phyloP scores from a whole-genome alignment of 176 grass and related monocot species.

The Hordeum marinum region DNA sequence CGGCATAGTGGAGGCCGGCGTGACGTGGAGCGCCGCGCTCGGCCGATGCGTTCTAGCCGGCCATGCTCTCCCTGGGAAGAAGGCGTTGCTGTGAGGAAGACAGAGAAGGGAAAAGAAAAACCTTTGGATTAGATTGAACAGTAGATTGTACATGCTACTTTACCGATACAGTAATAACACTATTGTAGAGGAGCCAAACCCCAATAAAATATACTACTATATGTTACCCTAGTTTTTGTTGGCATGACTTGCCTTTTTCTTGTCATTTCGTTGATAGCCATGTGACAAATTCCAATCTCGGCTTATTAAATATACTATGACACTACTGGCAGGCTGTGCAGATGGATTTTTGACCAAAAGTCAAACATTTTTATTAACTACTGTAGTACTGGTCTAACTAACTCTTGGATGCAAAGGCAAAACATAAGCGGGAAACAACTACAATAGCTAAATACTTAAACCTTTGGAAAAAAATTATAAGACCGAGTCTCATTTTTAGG shows the following conservation, averaged over 20 bases:
- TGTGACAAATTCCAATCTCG: not conserved
- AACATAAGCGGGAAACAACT: not conserved
- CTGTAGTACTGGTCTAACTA: not conserved
- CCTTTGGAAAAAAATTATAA: too few species aligned
- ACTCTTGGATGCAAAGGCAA: not conserved
- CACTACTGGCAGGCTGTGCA: not conserved
- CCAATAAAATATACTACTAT: not conserved
- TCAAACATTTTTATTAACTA: not conserved
- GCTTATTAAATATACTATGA: not conserved
- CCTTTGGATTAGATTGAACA: too few species aligned
- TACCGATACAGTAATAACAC: too few species aligned
- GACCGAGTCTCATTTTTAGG: too few species aligned
- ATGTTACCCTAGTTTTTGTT: not conserved
- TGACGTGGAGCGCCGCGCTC: too few species aligned
- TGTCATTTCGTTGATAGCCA: not conserved
- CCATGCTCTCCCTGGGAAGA: too few species aligned
- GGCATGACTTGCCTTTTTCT: not conserved
- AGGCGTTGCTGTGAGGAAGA: too few species aligned
- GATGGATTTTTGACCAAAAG: not conserved
- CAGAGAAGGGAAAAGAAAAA: too few species aligned
- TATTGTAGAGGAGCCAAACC: too few species aligned
- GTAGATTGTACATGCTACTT: too few species aligned
- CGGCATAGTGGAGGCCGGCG: too few species aligned
- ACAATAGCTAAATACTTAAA: not conserved
- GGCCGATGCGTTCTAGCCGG: too few species aligned